Base-by-base conservation (phyloP, 2,329 filamentous ascomycete genomes). In the Phialophora macrospora region DNA sequence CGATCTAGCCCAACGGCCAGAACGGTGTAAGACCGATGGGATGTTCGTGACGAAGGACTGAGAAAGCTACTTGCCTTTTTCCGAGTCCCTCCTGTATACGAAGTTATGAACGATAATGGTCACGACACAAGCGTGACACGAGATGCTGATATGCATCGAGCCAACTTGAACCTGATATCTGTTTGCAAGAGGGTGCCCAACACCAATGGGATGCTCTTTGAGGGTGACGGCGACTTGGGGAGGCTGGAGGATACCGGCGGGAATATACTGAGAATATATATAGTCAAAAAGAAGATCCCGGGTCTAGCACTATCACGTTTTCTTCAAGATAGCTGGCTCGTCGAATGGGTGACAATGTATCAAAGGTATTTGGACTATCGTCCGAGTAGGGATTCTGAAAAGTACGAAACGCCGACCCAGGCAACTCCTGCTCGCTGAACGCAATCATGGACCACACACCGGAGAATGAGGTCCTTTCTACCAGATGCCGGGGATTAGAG, bases 401-500 rank as follows among this genome's bases (percentile, higher is more conserved):
- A 44, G 3, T n/a, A 44, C 20, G 5, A 20, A 20, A 44, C 5
- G 7, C 14, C 38, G 24, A 26, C 14, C 5, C 4, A 20, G 48
- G 20, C 24, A 17, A 26, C 48, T 51, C 12, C 48, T 22, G 20
- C 48, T 24, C 14, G 48, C 48, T 51, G 60, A 55, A 59, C 46
- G 56, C 41, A 46, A 46, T 59, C 17, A 17, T 28, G 51, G 51
- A 32, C 24, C 48, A 24, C 28, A 14, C 11, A 22, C 24, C 28
- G 3, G 52, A 55, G 4, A 34, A 32, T 6, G 20, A 20, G 17
- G 2, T 34, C 28, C 20, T 11, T 1, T 28, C 30, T 51, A 77
- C 59, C 73, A 75, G 3, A 78, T 60, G 12, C 71, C 76, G 0
- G 79, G 79, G 48, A 80, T 67, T 55, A 80, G 75, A 65, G 74